These are phyloP conservation scores for Yamadazyma friedrichii DNA, from an alignment of 1,139 yeast species.

Conservation along the genomic window DNA sequence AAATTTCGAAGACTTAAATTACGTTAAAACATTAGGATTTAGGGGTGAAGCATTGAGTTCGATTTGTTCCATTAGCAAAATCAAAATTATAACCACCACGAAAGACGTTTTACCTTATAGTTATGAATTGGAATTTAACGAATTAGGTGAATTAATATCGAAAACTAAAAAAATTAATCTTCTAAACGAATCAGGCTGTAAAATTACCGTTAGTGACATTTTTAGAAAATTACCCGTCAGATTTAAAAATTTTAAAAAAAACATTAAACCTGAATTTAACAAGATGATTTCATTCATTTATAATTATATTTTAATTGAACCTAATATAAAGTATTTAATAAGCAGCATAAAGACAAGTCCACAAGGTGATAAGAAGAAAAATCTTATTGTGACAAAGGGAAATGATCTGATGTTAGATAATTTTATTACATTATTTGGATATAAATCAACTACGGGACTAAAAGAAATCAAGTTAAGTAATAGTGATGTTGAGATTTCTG, in stretches of 20 bases:
- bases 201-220: conserved; percentile 48
- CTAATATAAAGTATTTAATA: conserved; percentile 57
- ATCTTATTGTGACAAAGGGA: conserved; percentile 53
- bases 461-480: conserved; percentile 38
- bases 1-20: conserved; percentile 54
- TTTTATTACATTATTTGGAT: conserved; percentile 68
- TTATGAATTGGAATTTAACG: conserved; percentile 49
- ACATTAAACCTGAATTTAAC: conserved; percentile 67
- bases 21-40: conserved; percentile 65
- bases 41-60: conserved; percentile 87
- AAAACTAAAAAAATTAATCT: conserved; percentile 46
- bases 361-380: conserved; percentile 41
- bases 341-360: conserved; percentile 41
- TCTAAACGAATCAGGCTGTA: conserved; percentile 50
- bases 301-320: conserved; percentile 63
- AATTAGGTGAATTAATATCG: conserved; percentile 46
- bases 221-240: conserved; percentile 75
- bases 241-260: conserved; percentile 65
- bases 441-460: conserved; percentile 59
- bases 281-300: conserved; percentile 63
- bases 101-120: conserved; percentile 54
- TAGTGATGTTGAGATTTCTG: conserved; percentile 36
- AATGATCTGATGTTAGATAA: conserved; percentile 43
- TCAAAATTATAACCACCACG: conserved; percentile 57
- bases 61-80: conserved; percentile 59